Evolutionary conservation across 2,329 filamentous ascomycete species (phyloP), one percentile per base, ranked within the genome.

Genomic region (Penicillium sp.): DNA sequence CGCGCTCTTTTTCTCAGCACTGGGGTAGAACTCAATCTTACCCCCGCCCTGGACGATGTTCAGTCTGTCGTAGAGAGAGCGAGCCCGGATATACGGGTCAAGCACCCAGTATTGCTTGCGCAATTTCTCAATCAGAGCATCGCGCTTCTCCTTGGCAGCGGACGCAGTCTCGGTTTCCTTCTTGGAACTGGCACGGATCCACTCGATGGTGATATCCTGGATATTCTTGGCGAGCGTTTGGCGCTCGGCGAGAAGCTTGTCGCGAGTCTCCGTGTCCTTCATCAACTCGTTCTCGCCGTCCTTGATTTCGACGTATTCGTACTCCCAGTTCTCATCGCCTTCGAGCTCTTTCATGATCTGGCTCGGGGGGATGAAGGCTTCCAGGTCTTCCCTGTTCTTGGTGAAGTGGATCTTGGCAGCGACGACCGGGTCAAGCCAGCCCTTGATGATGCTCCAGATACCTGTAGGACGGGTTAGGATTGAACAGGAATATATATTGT

Each of bases 341-440:
- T 91, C 92, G 3, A 96, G 80, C 56, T 96, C 92, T 64, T 87
- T 89, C 53, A 87, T 82, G 58, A 97, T 88, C 43, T 86, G 85
- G 41, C 78, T 77, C 35, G 78, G 78, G 10, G 84, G 80, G 50
- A 99, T 87, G 68, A 87, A 96, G 50, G 85, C 78, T 57, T 88
- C 83, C 47, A 99, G 78, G 47, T 96, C 92, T 48, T 87, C 81
- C 49, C 85, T 76, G 60, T 84, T 90, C 66, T 90, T 94, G 51
- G 89, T 94, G 71, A 97, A 97, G 70, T 96, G 86, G 18, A 99
- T 88, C 73, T 99, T 99, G 67, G 83, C 81, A 22, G 94, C 94
- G 25, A 99, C 92, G 3, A 99, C 92, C 2, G 94, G 94, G 69
- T 99, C 94, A 33, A 99, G 83, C 94, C 94, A 99, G 61, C 92